Base-by-base conservation (phyloP, 1,284 basidiomycete species). In the Wolfiporia cocos region DNA sequence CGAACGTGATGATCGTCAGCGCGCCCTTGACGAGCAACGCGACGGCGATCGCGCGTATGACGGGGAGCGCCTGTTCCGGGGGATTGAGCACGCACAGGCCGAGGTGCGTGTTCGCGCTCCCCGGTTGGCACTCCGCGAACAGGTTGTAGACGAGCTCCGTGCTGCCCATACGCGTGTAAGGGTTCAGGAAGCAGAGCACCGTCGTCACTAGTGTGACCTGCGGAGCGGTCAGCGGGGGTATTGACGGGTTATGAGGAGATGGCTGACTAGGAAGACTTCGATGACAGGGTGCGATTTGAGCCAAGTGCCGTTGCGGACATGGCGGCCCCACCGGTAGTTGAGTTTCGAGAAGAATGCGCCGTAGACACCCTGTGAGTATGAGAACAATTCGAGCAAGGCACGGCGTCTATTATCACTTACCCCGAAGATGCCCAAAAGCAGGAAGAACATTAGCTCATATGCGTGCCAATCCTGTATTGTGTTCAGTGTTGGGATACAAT, bases 271-370 rank as follows among this genome's bases (percentile, higher is more conserved):
- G 28, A 86, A 59, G 4, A 98, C 94, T 64, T 99, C 95, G 2
- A 79, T 55, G 34, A 96, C 69, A 0, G 94, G 91, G 61, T 97
- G 86, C 0, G 64, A 62, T 55, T 78, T 83, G 19, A 96, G 58
- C 81, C 88, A 92, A 0, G 86, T 91, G 23, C 75, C 79, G 52
- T 81, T 83, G 46, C 93, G 82, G 37, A 97, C 75, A 53, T 88
- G 63, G 43, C 81, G 79, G 49, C 81, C 83, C 94, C 94, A 99
- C 33, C 80, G 77, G 54, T 87, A 83, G 66, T 98, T 98, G 43
- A 94, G 68, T 55, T 90, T 91, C 15, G 92, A 92, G 66, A 98
- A 97, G 53, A 85, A 84, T 12, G 92, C 95, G 5, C 95, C 95
- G 57, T 95, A 98, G 14, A 97, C 62, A 9, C 94, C 95, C 86